Conservation (phyloP, 179 eudicot species). For the Silene coronaria region DNA sequence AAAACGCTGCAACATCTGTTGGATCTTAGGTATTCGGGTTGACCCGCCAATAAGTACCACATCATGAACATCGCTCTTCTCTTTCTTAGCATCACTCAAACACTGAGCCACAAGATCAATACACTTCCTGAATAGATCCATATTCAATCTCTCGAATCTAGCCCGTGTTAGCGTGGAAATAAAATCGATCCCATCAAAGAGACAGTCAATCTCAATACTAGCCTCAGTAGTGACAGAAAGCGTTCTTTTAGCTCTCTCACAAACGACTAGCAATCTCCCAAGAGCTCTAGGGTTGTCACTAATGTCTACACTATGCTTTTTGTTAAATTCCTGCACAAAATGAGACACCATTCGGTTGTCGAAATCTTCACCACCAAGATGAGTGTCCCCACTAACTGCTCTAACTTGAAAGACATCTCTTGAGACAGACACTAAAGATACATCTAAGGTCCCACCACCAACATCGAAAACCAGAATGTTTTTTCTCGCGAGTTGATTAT, state of each 20-base stretch:
- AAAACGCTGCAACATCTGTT: constrained; percentile 16
- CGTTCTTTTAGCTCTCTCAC: constrained; percentile 19
- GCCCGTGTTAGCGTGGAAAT: background rate
- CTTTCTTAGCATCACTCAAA: constrained; percentile 15
- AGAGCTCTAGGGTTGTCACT: constrained; percentile 17
- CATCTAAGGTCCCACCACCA: constrained; percentile 21
- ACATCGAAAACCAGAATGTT: constrained; percentile 20
- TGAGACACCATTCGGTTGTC: constrained; percentile 18
- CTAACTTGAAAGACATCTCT: constrained; percentile 12
- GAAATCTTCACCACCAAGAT: constrained; percentile 24
- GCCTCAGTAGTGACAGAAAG: constrained; percentile 4
- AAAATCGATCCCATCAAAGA: constrained; percentile 2
- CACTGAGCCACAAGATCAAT: constrained; percentile 16
- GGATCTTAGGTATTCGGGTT: constrained; percentile 22
- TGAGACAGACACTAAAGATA: constrained; percentile 15
- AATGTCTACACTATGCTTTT: constrained; percentile 17
- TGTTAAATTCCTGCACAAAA: constrained; percentile 17
- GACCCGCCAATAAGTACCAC: constrained; percentile 25
- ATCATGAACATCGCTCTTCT: constrained; percentile 17
- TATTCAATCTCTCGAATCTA: constrained; percentile 9
- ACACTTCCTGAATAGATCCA: constrained; percentile 13
- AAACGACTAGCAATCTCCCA: constrained; percentile 18
- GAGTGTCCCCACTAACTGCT: constrained; percentile 20
- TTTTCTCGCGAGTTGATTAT: background rate
- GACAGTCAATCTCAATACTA: constrained; percentile 5